Evolutionary conservation across 2,329 filamentous ascomycete genomes (phyloP).

Genomic region (Aspergillus quadrilineatus): DNA sequence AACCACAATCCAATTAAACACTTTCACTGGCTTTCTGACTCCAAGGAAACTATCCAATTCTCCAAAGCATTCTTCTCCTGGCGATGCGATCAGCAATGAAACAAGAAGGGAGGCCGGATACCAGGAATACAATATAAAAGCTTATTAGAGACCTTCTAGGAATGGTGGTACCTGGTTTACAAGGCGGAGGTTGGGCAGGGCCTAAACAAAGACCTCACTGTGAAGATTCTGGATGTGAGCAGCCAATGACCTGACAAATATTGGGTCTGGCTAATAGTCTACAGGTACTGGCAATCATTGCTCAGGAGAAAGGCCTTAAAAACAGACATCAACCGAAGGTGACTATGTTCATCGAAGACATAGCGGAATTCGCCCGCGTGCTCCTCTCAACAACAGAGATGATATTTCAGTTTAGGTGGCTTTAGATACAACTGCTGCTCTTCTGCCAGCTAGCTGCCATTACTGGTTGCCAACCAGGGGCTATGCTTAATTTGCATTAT

Average conservation of each 20-base stretch:
- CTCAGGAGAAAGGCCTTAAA: constrained; percentile 26
- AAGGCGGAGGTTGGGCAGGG: constrained; percentile 19
- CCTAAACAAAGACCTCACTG: constrained; percentile 20
- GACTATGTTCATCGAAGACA: constrained; percentile 34
- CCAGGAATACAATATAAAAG: constrained; percentile 21
- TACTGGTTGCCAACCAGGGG: constrained; percentile 24
- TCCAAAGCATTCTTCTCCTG: constrained; percentile 27
- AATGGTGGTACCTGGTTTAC: constrained; percentile 27
- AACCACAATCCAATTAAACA: constrained; percentile 20
- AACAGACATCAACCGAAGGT: constrained; percentile 23
- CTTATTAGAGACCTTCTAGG: constrained; percentile 24
- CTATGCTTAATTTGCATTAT: constrained; percentile 28
- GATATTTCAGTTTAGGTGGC: constrained; percentile 30
- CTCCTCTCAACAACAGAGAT: constrained; percentile 34
- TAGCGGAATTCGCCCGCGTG: constrained; percentile 30
- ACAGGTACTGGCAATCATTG: constrained; percentile 29
- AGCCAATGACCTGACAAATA: neutral
- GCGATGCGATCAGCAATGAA: constrained; percentile 16
- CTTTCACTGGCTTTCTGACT: constrained; percentile 25
- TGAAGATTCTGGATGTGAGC: constrained; percentile 25
- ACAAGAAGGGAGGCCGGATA: constrained; percentile 17
- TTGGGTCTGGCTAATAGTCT: constrained; percentile 1
- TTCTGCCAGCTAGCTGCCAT: constrained; percentile 31
- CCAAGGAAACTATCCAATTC: constrained; percentile 28
- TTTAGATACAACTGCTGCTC: constrained; percentile 25